phyloP scores from a whole-genome alignment of 768 basidiomycete species.

The Phlebiopsis gigantea region DNA sequence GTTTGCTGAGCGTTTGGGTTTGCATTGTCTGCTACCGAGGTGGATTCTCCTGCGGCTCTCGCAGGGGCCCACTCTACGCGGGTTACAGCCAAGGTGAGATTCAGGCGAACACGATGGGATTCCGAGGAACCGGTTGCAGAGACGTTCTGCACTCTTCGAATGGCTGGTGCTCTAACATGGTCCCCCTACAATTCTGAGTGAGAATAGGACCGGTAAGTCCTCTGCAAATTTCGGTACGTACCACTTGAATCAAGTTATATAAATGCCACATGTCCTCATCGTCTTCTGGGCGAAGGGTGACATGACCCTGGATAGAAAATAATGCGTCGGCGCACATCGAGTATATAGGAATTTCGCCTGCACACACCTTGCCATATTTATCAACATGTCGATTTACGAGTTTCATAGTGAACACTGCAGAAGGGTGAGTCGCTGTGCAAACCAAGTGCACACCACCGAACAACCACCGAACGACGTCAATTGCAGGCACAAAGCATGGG shows the following conservation, averaged over 20 bases:
- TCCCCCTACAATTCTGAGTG: constrained; percentile 50
- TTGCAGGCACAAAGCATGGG: neutral
- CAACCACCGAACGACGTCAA: constrained; percentile 7
- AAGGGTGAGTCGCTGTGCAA: no score
- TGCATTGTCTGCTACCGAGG: constrained; percentile 30
- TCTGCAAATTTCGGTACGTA: constrained; percentile 21
- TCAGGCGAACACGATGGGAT: constrained; percentile 81
- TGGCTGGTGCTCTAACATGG: constrained; percentile 76
- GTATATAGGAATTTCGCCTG: constrained; percentile 11
- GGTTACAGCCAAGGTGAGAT: constrained; percentile 77
- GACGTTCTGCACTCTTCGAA: constrained; percentile 86
- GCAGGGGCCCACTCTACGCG: constrained; percentile 80
- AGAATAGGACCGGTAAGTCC: constrained; percentile 7
- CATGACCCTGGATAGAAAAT: constrained; percentile 62
- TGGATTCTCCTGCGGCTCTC: constrained; percentile 31
- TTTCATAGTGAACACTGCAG: no score
- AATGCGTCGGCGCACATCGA: neutral
- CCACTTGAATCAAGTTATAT: constrained; percentile 90
- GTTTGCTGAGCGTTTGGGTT: constrained; percentile 25
- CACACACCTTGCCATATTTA: constrained; percentile 68
- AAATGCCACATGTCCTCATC: constrained; percentile 99
- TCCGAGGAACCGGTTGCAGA: constrained; percentile 93
- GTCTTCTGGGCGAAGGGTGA: constrained; percentile 92
- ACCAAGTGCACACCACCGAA: no score
- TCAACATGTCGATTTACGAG: constrained; percentile 58